Conservation (phyloP, 176 grass and related monocot species). For the Stipa capillata region DNA sequence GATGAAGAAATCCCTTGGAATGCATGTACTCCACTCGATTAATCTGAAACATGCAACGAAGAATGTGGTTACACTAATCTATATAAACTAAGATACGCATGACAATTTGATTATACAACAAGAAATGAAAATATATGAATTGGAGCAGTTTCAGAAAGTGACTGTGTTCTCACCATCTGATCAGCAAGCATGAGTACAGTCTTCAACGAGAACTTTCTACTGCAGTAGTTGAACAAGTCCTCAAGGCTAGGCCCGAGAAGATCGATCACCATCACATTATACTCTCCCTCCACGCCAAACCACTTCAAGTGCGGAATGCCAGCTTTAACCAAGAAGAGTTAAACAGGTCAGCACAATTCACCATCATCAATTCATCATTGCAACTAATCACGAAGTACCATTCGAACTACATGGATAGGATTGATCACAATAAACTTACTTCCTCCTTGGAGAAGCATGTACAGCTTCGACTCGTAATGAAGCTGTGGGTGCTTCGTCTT, state of each 20-base stretch:
- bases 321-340: conserved; percentile 22
- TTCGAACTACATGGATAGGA: not conserved
- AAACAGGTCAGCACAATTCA: not conserved
- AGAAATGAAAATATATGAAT: not conserved
- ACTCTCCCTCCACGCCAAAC: conserved; percentile 75
- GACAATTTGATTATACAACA: no score
- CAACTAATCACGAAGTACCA: not conserved
- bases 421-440: conserved; percentile 41
- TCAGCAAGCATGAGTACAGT: conserved; percentile 80
- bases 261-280: conserved; percentile 88
- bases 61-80: not conserved
- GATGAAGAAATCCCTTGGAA: conserved; percentile 69
- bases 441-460: conserved; percentile 74
- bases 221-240: conserved; percentile 82
- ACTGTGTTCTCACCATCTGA: conserved; percentile 47
- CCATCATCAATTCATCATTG: not conserved
- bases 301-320: conserved; percentile 72
- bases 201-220: conserved; percentile 68
- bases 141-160: not conserved
- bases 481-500: conserved; percentile 84
- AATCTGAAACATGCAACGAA: conserved; percentile 28
- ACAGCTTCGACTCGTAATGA: conserved; percentile 75
- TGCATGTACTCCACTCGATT: conserved; percentile 84
- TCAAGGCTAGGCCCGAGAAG: conserved; percentile 75
- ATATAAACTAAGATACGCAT: not conserved